Percentiles rank a stretch among this genome's conserved stretches.
These are phyloP conservation scores for Boletus holoroseus DNA, from an alignment of 1,284 basidiomycete species.

Conservation along the genomic window DNA sequence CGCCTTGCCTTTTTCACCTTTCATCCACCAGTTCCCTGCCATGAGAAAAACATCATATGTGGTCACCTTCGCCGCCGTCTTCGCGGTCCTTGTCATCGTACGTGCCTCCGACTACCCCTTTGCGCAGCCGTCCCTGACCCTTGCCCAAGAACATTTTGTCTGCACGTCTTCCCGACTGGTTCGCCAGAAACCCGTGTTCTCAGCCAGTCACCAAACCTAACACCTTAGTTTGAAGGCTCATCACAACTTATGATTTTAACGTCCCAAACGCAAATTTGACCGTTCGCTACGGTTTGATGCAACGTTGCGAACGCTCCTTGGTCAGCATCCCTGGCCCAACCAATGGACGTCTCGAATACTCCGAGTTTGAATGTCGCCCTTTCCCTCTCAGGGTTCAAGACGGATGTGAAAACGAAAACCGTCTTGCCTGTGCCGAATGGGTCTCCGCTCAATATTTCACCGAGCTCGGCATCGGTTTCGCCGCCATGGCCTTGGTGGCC, in stretches of 20 bases:
- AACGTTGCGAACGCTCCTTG: slow-evolving; percentile 52
- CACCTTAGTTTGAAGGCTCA: slow-evolving; percentile 46
- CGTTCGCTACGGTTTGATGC: slow-evolving; percentile 52
- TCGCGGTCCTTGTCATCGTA: slow-evolving; percentile 49
- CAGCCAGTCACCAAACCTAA: slow-evolving; percentile 15
- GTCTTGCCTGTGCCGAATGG: slow-evolving; percentile 61
- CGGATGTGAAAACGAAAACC: slow-evolving; percentile 57
- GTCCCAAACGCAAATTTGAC: slow-evolving; percentile 45
- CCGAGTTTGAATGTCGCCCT: slow-evolving; percentile 53
- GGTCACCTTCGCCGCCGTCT: slow-evolving; percentile 51
- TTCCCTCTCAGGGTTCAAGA: slow-evolving; percentile 62
- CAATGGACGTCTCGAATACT: slow-evolving; percentile 46
- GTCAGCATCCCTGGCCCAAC: slow-evolving; percentile 45
- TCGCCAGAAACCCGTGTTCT: slow-evolving; percentile 27
- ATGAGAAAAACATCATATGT: slow-evolving; percentile 67
- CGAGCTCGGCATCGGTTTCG: slow-evolving; percentile 60
- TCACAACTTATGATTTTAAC: slow-evolving; percentile 46
- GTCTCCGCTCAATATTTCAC: slow-evolving; percentile 60
- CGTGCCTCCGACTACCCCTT: slow-evolving; percentile 23
- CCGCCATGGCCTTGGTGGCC: slow-evolving; percentile 49
- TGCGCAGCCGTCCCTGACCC: neutral
- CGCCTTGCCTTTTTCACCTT: neutral
- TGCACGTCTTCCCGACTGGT: slow-evolving; percentile 60
- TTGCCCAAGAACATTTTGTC: slow-evolving; percentile 53
- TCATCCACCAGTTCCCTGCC: slow-evolving; percentile 5